Conservation (phyloP, 2,329 filamentous ascomycete genomes). For the Xylariaceae sp. region DNA sequence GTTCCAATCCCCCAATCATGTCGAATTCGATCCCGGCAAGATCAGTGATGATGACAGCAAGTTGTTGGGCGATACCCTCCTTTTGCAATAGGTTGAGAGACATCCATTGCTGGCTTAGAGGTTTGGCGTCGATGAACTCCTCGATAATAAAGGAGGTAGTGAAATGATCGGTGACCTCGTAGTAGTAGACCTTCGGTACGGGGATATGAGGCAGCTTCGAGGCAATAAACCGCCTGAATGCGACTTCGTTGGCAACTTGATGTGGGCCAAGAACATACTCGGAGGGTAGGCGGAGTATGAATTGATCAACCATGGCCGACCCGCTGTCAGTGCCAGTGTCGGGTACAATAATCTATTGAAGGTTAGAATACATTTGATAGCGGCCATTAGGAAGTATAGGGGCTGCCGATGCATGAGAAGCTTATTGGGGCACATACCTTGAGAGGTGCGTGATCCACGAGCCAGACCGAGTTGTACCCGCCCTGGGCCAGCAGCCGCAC, state of each 20-base stretch:
- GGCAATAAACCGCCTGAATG: slow-evolving; percentile 12
- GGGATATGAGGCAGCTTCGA: slow-evolving; percentile 13
- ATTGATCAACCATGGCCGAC: neutral
- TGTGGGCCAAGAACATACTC: slow-evolving; percentile 6
- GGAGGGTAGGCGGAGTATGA: slow-evolving; percentile 9
- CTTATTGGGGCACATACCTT: too few species aligned
- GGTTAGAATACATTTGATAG: too few species aligned
- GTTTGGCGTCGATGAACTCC: slow-evolving; percentile 8
- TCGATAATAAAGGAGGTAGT: slow-evolving; percentile 7
- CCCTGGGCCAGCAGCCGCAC: too few species aligned
- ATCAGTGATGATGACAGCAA: slow-evolving; percentile 9
- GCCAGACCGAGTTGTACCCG: too few species aligned
- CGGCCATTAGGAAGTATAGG: too few species aligned
- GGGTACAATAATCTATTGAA: too few species aligned
- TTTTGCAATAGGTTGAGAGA: slow-evolving; percentile 3
- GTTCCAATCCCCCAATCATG: slow-evolving; percentile 10
- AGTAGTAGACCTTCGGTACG: slow-evolving; percentile 7
- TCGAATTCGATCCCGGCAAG: slow-evolving; percentile 9
- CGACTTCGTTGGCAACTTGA: slow-evolving; percentile 15
- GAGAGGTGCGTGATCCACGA: too few species aligned
- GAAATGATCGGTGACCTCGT: slow-evolving; percentile 1
- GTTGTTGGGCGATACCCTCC: neutral
- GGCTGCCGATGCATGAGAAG: too few species aligned
- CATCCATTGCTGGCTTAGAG: slow-evolving; percentile 9
- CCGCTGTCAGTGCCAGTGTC: too few species aligned